Evolutionary conservation across 2,329 filamentous ascomycete species (phyloP).

Genomic region (Scedosporium apiospermum): DNA sequence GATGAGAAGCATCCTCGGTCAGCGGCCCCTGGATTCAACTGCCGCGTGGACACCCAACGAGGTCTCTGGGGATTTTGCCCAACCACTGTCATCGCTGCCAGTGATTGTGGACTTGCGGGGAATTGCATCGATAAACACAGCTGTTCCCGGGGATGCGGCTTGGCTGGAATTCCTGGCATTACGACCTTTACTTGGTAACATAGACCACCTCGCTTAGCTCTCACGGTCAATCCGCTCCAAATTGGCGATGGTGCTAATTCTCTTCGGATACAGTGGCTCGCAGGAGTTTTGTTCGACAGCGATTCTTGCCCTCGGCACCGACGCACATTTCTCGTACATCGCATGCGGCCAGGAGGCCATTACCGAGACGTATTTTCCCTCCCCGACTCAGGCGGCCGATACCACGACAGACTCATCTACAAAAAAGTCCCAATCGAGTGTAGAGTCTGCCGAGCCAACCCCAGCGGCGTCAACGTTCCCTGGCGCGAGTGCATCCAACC

Average conservation of each 20-base stretch:
- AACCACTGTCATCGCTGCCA: conserved; percentile 21
- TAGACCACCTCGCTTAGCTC: background rate
- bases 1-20: conserved; percentile 19
- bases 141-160: conserved; percentile 24
- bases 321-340: conserved; percentile 25
- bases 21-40: conserved; percentile 23
- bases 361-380: conserved; percentile 16
- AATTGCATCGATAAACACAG: conserved; percentile 22
- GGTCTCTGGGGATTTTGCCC: conserved; percentile 30
- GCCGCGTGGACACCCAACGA: conserved; percentile 22
- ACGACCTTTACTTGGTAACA: conserved; percentile 27
- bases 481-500: too few species aligned
- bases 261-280: conserved; percentile 6
- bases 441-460: conserved; percentile 3
- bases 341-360: conserved; percentile 19
- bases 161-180: conserved; percentile 12
- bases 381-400: conserved; percentile 8
- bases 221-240: background rate
- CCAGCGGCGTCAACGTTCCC: background rate
- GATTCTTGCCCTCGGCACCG: conserved; percentile 20
- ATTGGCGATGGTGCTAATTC: background rate
- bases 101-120: conserved; percentile 27
- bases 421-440: conserved; percentile 7
- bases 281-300: conserved; percentile 22
- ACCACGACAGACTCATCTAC: background rate